A percentile compares a stretch with the other conserved stretches of the same genome.
phyloP scores from a whole-genome alignment of 345 rosid species.

The Eucalyptus polybractea region DNA sequence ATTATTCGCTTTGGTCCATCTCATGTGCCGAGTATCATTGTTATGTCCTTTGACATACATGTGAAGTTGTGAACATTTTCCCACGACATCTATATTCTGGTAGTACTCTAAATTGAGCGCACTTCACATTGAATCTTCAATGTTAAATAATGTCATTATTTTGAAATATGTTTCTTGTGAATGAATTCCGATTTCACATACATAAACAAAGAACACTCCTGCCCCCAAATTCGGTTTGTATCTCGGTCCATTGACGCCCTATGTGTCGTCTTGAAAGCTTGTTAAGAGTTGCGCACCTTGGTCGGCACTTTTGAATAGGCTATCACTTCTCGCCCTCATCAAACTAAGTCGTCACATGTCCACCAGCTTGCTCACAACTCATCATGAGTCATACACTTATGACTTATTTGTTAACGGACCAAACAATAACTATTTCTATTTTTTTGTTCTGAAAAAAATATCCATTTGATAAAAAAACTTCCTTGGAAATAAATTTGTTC shows the following conservation, averaged over 20 bases:
- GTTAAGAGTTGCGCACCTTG: background rate
- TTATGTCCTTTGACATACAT: background rate
- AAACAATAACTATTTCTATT: rapidly evolving
- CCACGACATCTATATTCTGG: background rate
- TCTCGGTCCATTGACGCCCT: background rate
- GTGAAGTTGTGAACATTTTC: background rate
- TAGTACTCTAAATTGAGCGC: background rate
- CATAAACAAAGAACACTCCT: background rate
- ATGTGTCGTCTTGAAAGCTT: background rate
- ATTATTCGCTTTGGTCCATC: background rate
- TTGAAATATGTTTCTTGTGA: background rate
- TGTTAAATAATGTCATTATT: background rate
- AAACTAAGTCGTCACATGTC: background rate
- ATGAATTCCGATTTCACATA: background rate
- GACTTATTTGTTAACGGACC: rapidly evolving
- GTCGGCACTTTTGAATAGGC: background rate
- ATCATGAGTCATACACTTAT: background rate
- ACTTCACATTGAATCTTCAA: background rate
- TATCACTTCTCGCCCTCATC: background rate
- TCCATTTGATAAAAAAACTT: too few species aligned
- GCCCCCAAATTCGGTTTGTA: background rate
- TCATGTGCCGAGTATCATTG: background rate
- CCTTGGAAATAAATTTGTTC: too few species aligned
- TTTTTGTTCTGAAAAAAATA: rapidly evolving
- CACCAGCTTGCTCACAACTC: background rate